These are phyloP conservation scores for Sphagnum tenellum DNA, from an alignment of 225 moss, liverwort and hornwort species.

Conservation along the genomic window DNA sequence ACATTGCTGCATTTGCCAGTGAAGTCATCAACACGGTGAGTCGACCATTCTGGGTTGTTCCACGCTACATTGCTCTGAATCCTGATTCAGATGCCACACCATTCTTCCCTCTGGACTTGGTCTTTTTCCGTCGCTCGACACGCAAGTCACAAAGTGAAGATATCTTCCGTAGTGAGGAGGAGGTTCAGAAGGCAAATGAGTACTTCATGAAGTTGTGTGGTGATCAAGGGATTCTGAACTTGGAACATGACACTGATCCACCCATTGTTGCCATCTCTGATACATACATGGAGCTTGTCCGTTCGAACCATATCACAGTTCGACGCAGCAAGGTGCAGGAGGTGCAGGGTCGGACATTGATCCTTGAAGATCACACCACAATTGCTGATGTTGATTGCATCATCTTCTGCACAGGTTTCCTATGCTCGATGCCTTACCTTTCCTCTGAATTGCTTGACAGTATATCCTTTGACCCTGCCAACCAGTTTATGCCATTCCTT, in stretches of 20 bases:
- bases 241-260: slow-evolving; percentile 2
- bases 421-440: slow-evolving; percentile 8
- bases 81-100: slow-evolving; percentile 8
- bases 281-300: slow-evolving; percentile 2
- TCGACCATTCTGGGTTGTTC: slow-evolving; percentile 6
- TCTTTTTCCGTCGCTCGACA: slow-evolving; percentile 6
- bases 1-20: slow-evolving; percentile 7
- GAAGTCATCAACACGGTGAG: slow-evolving; percentile 4
- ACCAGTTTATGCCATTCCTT: slow-evolving; percentile 3
- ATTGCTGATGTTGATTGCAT: slow-evolving; percentile 10
- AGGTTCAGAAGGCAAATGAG: not conserved
- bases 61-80: slow-evolving; percentile 9
- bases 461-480: slow-evolving; percentile 5
- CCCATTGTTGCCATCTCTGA: slow-evolving; percentile 2
- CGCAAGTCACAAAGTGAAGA: not conserved
- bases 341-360: slow-evolving; percentile 5
- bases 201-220: slow-evolving; percentile 6
- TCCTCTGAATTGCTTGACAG: slow-evolving; percentile 4
- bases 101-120: slow-evolving; percentile 12
- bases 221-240: slow-evolving; percentile 13
- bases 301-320: slow-evolving; percentile 8
- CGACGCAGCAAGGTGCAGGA: slow-evolving; percentile 3
- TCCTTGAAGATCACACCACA: slow-evolving; percentile 7
- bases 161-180: not conserved
- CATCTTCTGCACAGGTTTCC: slow-evolving; percentile 13